Percentiles rank a stretch among this genome's conserved stretches.
phyloP scores from a whole-genome alignment of 345 rosid genomes.

The Nasturtium officinale region DNA sequence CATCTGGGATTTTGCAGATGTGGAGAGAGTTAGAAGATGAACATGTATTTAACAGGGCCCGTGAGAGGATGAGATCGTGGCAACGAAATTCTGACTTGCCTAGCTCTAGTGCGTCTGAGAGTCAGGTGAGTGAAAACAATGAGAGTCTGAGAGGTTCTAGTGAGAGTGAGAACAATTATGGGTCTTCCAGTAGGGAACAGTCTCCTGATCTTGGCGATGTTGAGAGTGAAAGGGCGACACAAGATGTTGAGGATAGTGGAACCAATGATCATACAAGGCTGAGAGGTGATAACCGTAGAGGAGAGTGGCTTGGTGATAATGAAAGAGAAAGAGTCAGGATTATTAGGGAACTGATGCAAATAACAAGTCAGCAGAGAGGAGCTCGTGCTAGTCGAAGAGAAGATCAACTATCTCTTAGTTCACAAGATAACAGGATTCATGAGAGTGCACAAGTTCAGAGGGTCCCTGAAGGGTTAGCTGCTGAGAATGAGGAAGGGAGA shows the following conservation, averaged over 20 bases:
- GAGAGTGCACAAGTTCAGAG: conserved; percentile 51
- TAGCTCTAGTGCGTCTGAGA: conserved; percentile 54
- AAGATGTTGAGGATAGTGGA: conserved; percentile 85
- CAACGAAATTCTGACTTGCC: conserved; percentile 53
- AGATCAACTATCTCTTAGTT: conserved; percentile 48
- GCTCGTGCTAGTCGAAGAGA: conserved; percentile 61
- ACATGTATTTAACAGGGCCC: conserved; percentile 77
- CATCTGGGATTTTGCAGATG: conserved; percentile 88
- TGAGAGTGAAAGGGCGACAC: conserved; percentile 95
- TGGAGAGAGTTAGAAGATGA: conserved; percentile 99
- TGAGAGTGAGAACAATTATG: conserved; percentile 51
- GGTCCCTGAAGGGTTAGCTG: conserved; percentile 55
- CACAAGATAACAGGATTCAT: conserved; percentile 26
- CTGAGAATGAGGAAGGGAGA: conserved; percentile 67
- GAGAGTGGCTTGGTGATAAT: conserved; percentile 93
- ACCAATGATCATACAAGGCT: conserved; percentile 66
- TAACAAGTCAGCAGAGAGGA: conserved; percentile 80
- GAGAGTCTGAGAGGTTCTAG: conserved; percentile 66
- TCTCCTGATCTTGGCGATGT: conserved; percentile 90
- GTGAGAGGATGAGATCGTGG: conserved; percentile 76
- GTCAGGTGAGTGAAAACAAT: conserved; percentile 66
- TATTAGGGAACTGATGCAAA: conserved; percentile 87
- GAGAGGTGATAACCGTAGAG: conserved; percentile 65
- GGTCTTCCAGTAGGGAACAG: conserved; percentile 67
- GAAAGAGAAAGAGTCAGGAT: conserved; percentile 95